A percentile compares a stretch with the other conserved stretches of the same genome.
Evolutionary conservation across 768 basidiomycete genomes (phyloP).

Genomic region (Boletellus ananiceps): DNA sequence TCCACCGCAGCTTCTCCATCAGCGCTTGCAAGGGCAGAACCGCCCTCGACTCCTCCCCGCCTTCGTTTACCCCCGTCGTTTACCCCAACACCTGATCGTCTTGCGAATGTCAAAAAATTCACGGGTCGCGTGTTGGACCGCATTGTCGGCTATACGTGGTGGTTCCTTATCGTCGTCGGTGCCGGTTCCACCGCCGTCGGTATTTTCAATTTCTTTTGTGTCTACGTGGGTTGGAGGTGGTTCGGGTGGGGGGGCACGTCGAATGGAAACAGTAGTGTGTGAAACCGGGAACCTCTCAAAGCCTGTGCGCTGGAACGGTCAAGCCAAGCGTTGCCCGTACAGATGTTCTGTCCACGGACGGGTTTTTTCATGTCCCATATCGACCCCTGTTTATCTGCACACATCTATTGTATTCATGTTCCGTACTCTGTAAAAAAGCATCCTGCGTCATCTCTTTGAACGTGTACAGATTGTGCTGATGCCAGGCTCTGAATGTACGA

Average conservation of each 20-base stretch:
- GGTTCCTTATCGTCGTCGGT: constrained; percentile 66
- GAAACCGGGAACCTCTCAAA: background rate
- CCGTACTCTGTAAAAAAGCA: background rate
- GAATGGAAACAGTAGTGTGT: constrained; percentile 10
- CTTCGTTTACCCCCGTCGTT: constrained; percentile 50
- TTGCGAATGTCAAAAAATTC: constrained; percentile 53
- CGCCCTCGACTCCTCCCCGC: constrained; percentile 31
- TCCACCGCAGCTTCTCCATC: constrained; percentile 17
- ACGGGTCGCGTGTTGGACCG: constrained; percentile 67
- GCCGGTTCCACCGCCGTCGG: constrained; percentile 71
- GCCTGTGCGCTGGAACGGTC: background rate
- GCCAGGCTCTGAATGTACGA: background rate
- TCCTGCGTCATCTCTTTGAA: background rate
- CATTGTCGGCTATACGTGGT: constrained; percentile 76
- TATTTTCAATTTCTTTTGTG: constrained; percentile 66
- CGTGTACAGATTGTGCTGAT: no score
- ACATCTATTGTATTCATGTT: background rate
- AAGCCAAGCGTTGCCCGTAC: background rate
- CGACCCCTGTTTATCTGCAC: background rate
- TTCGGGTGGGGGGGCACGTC: constrained; percentile 31
- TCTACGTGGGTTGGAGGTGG: constrained; percentile 62
- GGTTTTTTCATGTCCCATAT: background rate
- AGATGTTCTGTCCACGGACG: no score
- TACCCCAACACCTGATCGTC: constrained; percentile 50
- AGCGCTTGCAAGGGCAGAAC: constrained; percentile 23